Conservation (phyloP, 176 grass and related monocot genomes). For the Eragrostis curvula region DNA sequence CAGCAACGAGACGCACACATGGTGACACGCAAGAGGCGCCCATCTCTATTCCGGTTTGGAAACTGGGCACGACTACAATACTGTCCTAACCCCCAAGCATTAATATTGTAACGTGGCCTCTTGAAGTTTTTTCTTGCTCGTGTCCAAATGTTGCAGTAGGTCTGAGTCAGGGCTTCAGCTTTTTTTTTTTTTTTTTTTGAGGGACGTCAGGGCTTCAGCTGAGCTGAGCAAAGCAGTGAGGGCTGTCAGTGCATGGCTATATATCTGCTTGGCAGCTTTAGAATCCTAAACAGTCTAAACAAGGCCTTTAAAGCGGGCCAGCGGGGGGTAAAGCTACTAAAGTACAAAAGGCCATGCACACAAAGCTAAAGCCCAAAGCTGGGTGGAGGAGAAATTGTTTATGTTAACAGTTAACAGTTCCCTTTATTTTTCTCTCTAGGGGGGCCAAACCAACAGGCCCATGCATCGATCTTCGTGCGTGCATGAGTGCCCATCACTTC, state of each 20-base stretch:
- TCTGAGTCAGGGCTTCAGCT: neutral
- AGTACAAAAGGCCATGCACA: neutral
- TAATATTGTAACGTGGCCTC: neutral
- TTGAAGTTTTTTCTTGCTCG: neutral
- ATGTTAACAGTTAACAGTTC: neutral
- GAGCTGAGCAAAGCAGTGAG: neutral
- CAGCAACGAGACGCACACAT: neutral
- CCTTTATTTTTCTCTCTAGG: neutral
- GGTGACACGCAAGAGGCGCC: neutral
- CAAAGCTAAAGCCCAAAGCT: neutral
- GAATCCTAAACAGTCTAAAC: conserved; percentile 50
- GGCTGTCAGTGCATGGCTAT: conserved; percentile 2
- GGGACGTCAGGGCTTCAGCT: too few species aligned
- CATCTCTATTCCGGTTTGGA: neutral
- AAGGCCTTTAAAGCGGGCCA: conserved; percentile 49
- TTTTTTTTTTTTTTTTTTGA: too few species aligned
- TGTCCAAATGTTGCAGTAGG: neutral
- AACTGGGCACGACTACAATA: neutral
- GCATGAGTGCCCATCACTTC: conserved; percentile 24
- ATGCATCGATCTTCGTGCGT: conserved; percentile 44
- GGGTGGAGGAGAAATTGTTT: neutral
- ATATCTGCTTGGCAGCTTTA: conserved; percentile 38
- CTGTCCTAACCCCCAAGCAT: too few species aligned
- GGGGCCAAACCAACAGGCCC: neutral
- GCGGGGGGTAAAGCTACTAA: conserved; percentile 23